Base-by-base conservation (phyloP, 331 rosid genomes). In the Rhamnella rubrinervis region DNA sequence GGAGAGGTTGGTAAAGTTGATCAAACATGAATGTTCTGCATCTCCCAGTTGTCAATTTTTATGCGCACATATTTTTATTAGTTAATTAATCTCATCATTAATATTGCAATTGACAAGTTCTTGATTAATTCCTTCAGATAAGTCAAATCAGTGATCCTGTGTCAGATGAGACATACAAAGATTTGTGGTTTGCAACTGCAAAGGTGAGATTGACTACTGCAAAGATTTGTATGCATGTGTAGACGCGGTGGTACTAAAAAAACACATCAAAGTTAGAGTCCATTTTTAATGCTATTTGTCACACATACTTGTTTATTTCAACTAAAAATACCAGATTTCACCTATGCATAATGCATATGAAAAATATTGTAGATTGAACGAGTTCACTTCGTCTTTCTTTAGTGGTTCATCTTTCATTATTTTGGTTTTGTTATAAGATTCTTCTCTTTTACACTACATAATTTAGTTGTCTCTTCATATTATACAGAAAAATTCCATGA, bases 121-220 rank as follows among this genome's bases (percentile, higher is more conserved):
- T 53, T 52, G 17, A 52, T 67, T 40, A 23, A 65, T 59, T 40
- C 59, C 51, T 57, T 80, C 81, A 85, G 90, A 59, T 71, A 52
- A 66, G 28, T 65, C 75, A 75, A 77, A 74, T 85, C 80, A 62
- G 73, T 58, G 87, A 85, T 74, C 90, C 87, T 19, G 69, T 80
- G 39, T 78, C 70, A 21, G 87, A 82, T 67, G 28, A 79, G 65
- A 85, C 87, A 7, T 82, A 77, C 71, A 82, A 65, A 69, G 75
- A 80, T 68, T 57, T 82, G 55, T 85, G 85, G 85, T 31, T 77
- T 77, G 83, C 76, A 50, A 82, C 83, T 39, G 87, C 87, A 35
- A 74, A 82, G 85, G 85, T 81, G 52, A 74, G 73, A 69, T 44
- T 44, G 14, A 14, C 49, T 1, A 8, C 16, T 44, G 12, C 49